Evolutionary conservation across 208 protist species (phyloP), one percentile per base, ranked within the genome.

Genomic region (Trichomonas tenax): DNA sequence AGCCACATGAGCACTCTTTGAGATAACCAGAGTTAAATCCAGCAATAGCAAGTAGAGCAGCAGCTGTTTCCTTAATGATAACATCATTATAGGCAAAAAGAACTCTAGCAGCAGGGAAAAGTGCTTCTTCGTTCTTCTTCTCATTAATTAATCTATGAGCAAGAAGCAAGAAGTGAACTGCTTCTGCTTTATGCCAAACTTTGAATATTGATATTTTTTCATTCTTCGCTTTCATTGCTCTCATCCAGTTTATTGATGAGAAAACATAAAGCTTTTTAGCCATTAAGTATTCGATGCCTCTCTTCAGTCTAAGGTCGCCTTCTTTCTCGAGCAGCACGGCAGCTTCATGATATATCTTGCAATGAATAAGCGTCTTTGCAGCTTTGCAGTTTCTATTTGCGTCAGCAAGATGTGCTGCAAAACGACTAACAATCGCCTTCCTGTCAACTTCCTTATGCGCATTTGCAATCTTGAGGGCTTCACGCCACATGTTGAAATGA

Each of bases 141-240:
- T 14, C 44, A 38, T 93, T 48, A 2, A 93, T 51, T 38, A 48
- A 41, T 38, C 36, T 34, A 51, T 93, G 86, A 26, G 86, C 86
- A 0, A 93, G 17, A 26, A 93, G 8, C 10, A 93, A 15, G 26
- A 38, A 93, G 51, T 93, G 86, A 38, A 93, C 26, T 26, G 86
- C 86, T 93, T 93, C 86, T 40, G 86, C 86, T 93, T 93, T 93
- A 93, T 93, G 86, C 86, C 86, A 93, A 58, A 72, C 58, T 26
- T 26, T 72, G 26, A n/a, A 72, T n/a, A 72, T 72, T n/a, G 58
- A 72, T 72, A 72, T 72, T n/a, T 26, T 72, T 26, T 72, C 58
- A n/a, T n/a, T n/a, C 26, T n/a, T 72, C 1, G 21, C 58, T 26
- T 72, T 72, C 21, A 72, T 31, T 31, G 58, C 11, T 26, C 26